A percentile compares a stretch with the other conserved stretches of the same genome.
Conservation (phyloP, 352 stramenopile species). For the Thraustotheca clavata region DNA sequence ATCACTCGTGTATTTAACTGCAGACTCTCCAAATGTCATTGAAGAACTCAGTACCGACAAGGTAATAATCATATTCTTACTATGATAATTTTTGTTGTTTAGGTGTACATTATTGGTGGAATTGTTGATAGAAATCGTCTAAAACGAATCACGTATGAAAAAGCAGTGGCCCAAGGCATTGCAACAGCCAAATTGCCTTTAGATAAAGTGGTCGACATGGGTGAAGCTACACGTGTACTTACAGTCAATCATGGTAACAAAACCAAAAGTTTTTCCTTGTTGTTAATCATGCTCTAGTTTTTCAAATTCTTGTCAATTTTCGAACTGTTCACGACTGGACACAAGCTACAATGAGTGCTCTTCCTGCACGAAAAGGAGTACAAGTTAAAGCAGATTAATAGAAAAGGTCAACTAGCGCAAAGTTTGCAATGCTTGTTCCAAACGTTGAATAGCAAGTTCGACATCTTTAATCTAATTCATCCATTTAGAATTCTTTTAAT, state of each 20-base stretch:
- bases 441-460: slow-evolving; percentile 61
- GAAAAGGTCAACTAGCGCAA: slow-evolving; percentile 39
- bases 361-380: slow-evolving; percentile 60
- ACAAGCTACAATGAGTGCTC: slow-evolving; percentile 50
- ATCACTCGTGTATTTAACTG: slow-evolving; percentile 92
- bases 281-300: slow-evolving; percentile 33
- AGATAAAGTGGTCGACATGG: slow-evolving; percentile 72
- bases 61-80: slow-evolving; percentile 21
- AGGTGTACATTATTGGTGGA: slow-evolving; percentile 94
- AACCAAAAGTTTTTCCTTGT: not conserved
- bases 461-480: slow-evolving; percentile 61
- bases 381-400: slow-evolving; percentile 35
- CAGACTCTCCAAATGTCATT: slow-evolving; percentile 90
- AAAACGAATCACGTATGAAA: slow-evolving; percentile 89
- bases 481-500: not conserved
- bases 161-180: slow-evolving; percentile 85
- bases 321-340: slow-evolving; percentile 64
- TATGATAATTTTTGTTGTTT: not conserved
- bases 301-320: slow-evolving; percentile 72
- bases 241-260: slow-evolving; percentile 80
- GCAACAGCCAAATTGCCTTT: slow-evolving; percentile 88
- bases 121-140: slow-evolving; percentile 97
- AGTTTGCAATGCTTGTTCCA: slow-evolving; percentile 63
- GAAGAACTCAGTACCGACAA: slow-evolving; percentile 80
- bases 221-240: slow-evolving; percentile 58